Evolutionary conservation across 331 rosid genomes (phyloP).

Genomic region (Pyrus hybrid): DNA sequence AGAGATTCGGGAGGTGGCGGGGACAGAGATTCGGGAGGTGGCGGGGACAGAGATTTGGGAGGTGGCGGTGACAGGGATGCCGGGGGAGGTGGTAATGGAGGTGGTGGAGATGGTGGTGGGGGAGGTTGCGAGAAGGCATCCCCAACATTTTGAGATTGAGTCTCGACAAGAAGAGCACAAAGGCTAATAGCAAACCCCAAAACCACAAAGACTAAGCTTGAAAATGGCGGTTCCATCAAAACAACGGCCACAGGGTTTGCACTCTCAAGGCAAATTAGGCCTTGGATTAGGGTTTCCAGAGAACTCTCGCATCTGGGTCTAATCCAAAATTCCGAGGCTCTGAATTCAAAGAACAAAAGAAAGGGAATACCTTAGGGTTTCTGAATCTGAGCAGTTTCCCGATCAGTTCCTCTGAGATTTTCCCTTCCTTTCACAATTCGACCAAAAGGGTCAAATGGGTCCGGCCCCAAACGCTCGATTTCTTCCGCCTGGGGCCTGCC

Average conservation of each 20-base stretch:
- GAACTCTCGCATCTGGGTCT: slow-evolving; percentile 33
- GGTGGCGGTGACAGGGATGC: not conserved
- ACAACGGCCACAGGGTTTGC: not conserved
- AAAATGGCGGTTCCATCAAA: slow-evolving; percentile 55
- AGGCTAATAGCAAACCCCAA: slow-evolving; percentile 33
- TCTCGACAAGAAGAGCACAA: slow-evolving; percentile 34
- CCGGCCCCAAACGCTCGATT: slow-evolving; percentile 7
- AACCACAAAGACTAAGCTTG: slow-evolving; percentile 37
- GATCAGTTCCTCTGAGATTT: not conserved
- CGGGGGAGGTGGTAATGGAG: not conserved
- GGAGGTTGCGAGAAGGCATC: not conserved
- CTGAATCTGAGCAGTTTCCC: not conserved
- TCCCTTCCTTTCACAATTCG: not conserved
- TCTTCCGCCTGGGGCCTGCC: not conserved
- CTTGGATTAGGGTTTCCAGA: slow-evolving; percentile 11
- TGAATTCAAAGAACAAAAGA: not conserved
- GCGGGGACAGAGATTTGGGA: not conserved
- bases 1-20: not conserved
- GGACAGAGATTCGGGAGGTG: not conserved
- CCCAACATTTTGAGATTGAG: slow-evolving; percentile 12
- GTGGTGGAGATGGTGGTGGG: not conserved
- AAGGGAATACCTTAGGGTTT: slow-evolving; percentile 29
- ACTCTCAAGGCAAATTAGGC: slow-evolving; percentile 2
- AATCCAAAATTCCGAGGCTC: slow-evolving; percentile 12
- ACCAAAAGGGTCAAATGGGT: slow-evolving; percentile 10